Evolutionary conservation across 768 basidiomycete genomes (phyloP).

Genomic region (Chiua virens): DNA sequence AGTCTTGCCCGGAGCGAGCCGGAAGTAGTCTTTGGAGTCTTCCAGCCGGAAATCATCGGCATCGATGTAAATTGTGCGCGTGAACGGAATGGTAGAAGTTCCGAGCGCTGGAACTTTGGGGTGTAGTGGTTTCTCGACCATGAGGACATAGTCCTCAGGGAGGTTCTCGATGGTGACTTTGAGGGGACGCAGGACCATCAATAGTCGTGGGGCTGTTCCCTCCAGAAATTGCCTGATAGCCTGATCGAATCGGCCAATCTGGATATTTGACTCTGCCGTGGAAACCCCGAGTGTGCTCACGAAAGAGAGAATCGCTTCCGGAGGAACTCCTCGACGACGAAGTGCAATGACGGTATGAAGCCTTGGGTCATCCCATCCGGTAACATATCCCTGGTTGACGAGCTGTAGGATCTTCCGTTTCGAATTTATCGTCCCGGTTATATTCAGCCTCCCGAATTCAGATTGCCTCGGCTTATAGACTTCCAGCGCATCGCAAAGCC

Average conservation of each 20-base stretch:
- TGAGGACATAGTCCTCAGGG: slow-evolving; percentile 76
- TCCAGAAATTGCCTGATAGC: slow-evolving; percentile 87
- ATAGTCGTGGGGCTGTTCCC: slow-evolving; percentile 78
- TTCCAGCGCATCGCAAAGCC: slow-evolving; percentile 97
- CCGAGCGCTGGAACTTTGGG: slow-evolving; percentile 92
- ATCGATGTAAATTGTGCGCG: slow-evolving; percentile 89
- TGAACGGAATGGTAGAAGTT: slow-evolving; percentile 77
- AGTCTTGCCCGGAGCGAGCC: slow-evolving; percentile 95
- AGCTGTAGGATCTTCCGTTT: slow-evolving; percentile 93
- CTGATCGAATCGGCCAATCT: slow-evolving; percentile 88
- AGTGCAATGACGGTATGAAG: slow-evolving; percentile 96
- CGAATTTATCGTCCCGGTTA: slow-evolving; percentile 95
- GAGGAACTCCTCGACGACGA: slow-evolving; percentile 93
- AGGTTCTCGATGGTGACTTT: slow-evolving; percentile 92
- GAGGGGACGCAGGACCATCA: slow-evolving; percentile 89
- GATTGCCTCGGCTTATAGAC: slow-evolving; percentile 97
- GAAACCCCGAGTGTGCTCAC: slow-evolving; percentile 95
- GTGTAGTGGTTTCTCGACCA: slow-evolving; percentile 90
- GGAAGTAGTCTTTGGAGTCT: slow-evolving; percentile 95
- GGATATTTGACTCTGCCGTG: slow-evolving; percentile 77
- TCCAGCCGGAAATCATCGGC: slow-evolving; percentile 88
- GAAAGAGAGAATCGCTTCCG: slow-evolving; percentile 91
- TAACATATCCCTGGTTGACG: slow-evolving; percentile 81
- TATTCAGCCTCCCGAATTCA: slow-evolving; percentile 89
- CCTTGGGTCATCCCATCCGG: slow-evolving; percentile 96